Percentiles rank a stretch among this genome's conserved stretches.
Evolutionary conservation across 192 early-diverging fungal species (phyloP).

Genomic region (Umbelopsis ramanniana): DNA sequence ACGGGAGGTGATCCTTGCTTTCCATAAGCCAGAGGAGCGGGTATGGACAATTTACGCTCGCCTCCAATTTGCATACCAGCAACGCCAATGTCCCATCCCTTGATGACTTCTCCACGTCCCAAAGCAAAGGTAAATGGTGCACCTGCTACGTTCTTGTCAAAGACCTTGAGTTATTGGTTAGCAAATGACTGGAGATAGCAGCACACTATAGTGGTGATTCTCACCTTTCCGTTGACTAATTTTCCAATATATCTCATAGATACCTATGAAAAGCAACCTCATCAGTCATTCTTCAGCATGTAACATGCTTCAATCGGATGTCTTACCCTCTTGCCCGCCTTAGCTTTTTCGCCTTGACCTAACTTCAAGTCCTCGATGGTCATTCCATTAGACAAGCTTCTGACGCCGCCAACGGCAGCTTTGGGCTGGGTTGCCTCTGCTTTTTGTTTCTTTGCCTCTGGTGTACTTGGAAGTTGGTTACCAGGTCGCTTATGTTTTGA

Average conservation of each 20-base stretch:
- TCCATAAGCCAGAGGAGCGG: slow-evolving; percentile 72
- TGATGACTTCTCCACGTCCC: slow-evolving; percentile 91
- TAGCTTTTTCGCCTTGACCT: slow-evolving; percentile 44
- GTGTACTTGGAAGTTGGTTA: not conserved
- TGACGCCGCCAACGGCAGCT: not conserved
- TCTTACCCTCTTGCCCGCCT: slow-evolving; percentile 44
- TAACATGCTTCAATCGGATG: not conserved
- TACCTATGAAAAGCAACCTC: slow-evolving; percentile 43
- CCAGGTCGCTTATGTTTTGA: slow-evolving; percentile 4
- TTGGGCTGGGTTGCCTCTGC: slow-evolving; percentile 22
- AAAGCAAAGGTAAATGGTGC: slow-evolving; percentile 90
- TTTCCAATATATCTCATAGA: slow-evolving; percentile 95
- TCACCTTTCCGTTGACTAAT: slow-evolving; percentile 84
- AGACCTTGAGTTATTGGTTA: slow-evolving; percentile 52
- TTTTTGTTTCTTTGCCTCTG: slow-evolving; percentile 12
- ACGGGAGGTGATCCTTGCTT: slow-evolving; percentile 91
- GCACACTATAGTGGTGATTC: not conserved
- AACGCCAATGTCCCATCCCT: slow-evolving; percentile 94
- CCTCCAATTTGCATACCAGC: slow-evolving; percentile 92
- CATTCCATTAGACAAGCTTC: slow-evolving; percentile 67
- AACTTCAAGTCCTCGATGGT: slow-evolving; percentile 72
- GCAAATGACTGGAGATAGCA: not conserved
- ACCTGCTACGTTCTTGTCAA: slow-evolving; percentile 93
- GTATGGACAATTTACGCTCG: slow-evolving; percentile 89
- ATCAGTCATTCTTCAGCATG: slow-evolving; percentile 40